Base-by-base conservation (phyloP, 2,329 filamentous ascomycete genomes). In the Colletotrichum tabaci region DNA sequence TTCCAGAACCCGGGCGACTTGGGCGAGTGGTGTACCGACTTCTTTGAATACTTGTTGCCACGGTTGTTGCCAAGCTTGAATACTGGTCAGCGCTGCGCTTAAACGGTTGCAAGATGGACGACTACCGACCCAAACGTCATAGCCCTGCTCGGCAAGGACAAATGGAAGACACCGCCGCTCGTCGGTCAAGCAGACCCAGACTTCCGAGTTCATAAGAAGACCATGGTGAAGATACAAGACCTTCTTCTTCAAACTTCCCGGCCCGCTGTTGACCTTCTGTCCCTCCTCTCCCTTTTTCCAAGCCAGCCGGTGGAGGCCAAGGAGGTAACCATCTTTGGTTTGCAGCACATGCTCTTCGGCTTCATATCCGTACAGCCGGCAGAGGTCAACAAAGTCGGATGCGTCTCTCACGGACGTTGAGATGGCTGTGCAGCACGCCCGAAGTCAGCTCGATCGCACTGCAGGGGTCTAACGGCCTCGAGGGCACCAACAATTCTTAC, bases 21-120 rank as follows among this genome's bases (percentile, higher is more conserved):
- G 0, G 96, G 95, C 0, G 94, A 92, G 74, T 87, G 86, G 71
- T 92, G 88, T 62, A 95, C 90, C 2, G 92, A 95, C 83, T 99
- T 99, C 82, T 98, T 99, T 56, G 95, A 98, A 84, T 99, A 99
- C 80, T 99, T 99, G 87, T 99, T 99, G 61, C 96, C 96, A 46
- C 96, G 92, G 79, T 99, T 99, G 82, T 99, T 99, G 61, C 96
- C 96, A 73, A 99, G 87, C 94, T 93, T 71, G 7, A 7, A 6
- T 1, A 16, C 16, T 21, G n/a, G 53, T 81, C 60, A 82, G 78
- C 58, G 55, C 35, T 16, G 30, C 35, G 35, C 44, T 35, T 23
- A 53, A 47, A n/a, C n/a, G 42, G 16, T 21, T 44, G 66, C 15
- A 10, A 47, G 38, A 30, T 26, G 26, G 46, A n/a, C 18, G 46